Base-by-base conservation (phyloP, 2,329 filamentous ascomycete genomes). In the Pseudocercospora crystallina region DNA sequence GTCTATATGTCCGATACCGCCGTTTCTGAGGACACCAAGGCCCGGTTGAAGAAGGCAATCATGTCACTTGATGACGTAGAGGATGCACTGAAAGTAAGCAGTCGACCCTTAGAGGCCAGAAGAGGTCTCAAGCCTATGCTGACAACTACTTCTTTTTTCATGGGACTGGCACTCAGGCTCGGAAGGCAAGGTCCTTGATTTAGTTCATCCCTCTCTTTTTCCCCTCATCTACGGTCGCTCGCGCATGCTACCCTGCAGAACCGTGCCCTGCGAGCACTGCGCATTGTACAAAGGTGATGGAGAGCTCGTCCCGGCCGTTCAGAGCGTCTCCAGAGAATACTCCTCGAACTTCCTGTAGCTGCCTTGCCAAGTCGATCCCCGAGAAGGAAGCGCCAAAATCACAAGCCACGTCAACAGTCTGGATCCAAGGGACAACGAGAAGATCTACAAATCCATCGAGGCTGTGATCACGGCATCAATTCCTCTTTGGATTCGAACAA, bases 161-260 rank as follows among this genome's bases (percentile, higher is more conserved):
- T n/a, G n/a, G n/a, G 83, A 85, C 63, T 87, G 79, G 76, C 81
- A 86, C 64, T 83, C 83, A 0, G 72, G 76, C 2, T 81, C 78
- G 1, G 69, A 81, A 34, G 65, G 70, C 1, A 76, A 75, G 53
- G 82, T 87, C 1, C 74, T 84, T 1, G 78, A 87, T 60, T 69
- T 87, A 1, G 75, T 87, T 5, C 77, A 87, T 57, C 82, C 83
- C 0, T 86, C 82, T 0, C 71, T 86, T 3, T 86, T 77, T 57
- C 82, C 84, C 0, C 64, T 87, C 0, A 62, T 80, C 1, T 82
- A 80, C 56, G 80, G 78, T 0, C 65, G 66, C 11, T 75, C 74
- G 2, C 70, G 71, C 2, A 70, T 73, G 2, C 55, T 81, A 0
- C 42, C 59, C 5, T 55, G 65, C 3, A 58, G 58, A 2, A 51